These are phyloP conservation scores for Nakaseomyces uthaithaninus DNA, from an alignment of 1,139 yeast species.

Conservation along the genomic window DNA sequence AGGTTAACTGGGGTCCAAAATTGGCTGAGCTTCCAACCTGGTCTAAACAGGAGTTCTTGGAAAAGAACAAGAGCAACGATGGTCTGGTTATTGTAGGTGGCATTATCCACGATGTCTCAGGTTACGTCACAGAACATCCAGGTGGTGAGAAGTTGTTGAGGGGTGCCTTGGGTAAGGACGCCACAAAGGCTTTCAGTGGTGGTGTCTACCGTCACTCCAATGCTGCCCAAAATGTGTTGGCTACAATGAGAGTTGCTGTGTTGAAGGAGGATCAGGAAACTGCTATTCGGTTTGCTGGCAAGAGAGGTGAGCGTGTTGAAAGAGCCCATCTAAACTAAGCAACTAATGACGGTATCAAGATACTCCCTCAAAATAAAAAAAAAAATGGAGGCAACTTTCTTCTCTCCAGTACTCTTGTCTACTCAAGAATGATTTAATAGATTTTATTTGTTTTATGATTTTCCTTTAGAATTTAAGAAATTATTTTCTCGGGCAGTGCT, in stretches of 20 bases:
- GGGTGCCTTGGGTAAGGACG: conserved; percentile 91
- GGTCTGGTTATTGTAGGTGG: conserved; percentile 82
- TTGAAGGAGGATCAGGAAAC: conserved; percentile 54
- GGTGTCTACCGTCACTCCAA: conserved; percentile 96
- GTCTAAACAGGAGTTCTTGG: conserved; percentile 77
- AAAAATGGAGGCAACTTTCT: too few relatives aligned
- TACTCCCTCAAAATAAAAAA: too few relatives aligned
- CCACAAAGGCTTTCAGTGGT: conserved; percentile 94
- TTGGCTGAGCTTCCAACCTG: conserved; percentile 81
- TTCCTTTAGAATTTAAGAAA: too few relatives aligned
- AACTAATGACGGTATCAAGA: too few relatives aligned
- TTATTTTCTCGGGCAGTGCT: too few relatives aligned
- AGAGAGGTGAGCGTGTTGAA: conserved; percentile 28
- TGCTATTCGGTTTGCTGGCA: conserved; percentile 30
- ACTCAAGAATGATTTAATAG: too few relatives aligned
- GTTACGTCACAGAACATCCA: conserved; percentile 86
- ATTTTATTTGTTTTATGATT: too few relatives aligned
- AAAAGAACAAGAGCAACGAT: conserved; percentile 47
- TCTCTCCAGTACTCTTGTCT: too few relatives aligned
- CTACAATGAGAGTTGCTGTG: conserved; percentile 93
- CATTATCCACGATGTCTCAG: conserved; percentile 84
- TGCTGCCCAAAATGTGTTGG: conserved; percentile 93
- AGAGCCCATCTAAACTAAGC: conserved; percentile 5
- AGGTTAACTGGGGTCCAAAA: conserved; percentile 88
- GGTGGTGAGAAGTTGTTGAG: conserved; percentile 89